Evolutionary conservation across 148 eudicot species (phyloP).

Genomic region (Dysphania ambrosioides): DNA sequence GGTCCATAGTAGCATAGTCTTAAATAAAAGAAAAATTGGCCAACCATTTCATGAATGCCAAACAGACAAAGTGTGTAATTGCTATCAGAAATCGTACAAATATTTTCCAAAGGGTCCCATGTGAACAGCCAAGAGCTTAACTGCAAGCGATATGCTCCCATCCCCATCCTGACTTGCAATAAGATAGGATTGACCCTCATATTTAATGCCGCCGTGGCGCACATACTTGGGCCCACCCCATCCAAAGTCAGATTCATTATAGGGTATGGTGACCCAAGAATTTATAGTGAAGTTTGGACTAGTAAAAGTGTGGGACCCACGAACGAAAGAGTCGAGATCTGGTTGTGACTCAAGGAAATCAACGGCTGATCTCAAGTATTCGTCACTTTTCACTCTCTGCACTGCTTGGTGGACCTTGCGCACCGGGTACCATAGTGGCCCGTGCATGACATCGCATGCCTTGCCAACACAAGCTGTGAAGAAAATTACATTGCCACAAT

Average conservation of each 20-base stretch:
- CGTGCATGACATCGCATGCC: constrained; percentile 23
- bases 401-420: constrained; percentile 29
- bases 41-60: too few species aligned
- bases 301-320: constrained; percentile 24
- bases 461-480: constrained; percentile 18
- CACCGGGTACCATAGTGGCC: constrained; percentile 31
- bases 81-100: constrained; percentile 26
- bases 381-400: constrained; percentile 19
- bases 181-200: constrained; percentile 28
- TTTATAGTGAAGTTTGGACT: constrained; percentile 30
- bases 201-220: constrained; percentile 33
- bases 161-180: constrained; percentile 22
- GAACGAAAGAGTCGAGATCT: constrained; percentile 19
- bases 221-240: constrained; percentile 32
- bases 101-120: constrained; percentile 26
- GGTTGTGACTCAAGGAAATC: constrained; percentile 32
- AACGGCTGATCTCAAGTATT: constrained; percentile 30
- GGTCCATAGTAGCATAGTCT: too few species aligned
- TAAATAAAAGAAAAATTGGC: too few species aligned
- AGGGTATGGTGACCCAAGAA: constrained; percentile 27
- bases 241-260: constrained; percentile 33
- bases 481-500: constrained; percentile 33
- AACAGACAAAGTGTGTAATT: too few species aligned
- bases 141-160: constrained; percentile 24
- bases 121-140: constrained; percentile 26